Base-by-base conservation (phyloP, 176 grass and related monocot species). In the sorghum (Sorghum bicolor) region DNA sequence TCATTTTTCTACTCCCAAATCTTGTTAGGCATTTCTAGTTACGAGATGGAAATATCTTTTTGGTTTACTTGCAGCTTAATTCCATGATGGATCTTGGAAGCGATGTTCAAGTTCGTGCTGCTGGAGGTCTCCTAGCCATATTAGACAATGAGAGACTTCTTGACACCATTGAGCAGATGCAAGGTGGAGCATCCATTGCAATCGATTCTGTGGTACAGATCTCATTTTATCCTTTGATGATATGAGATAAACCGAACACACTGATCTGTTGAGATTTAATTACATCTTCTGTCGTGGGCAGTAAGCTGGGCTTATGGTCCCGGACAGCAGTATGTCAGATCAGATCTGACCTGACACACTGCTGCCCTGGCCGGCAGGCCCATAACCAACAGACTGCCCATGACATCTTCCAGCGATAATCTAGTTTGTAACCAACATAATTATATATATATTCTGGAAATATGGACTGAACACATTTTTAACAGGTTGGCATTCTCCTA, bases 41-140 rank as follows among this genome's bases (percentile, higher is more conserved):
- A 31, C 12, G n/a, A 10, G 36, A 66, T 63, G 25, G 68, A 63
- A 75, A 45, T 52, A 69, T 41, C 22, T 7, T 53, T 87, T 78
- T 43, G 26, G 48, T 48, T 85, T 88, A 32, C 32, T 70, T 92
- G 82, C 87, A 98, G 96, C 96, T 98, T 86, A 98, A 98, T 91
- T 98, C 96, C 68, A 98, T 95, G 96, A 95, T 98, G 86, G 96
- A 98, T 91, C 92, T 98, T 74, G 90, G 88, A 90, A 98, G 93
- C 57, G 96, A 98, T 78, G 87, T 98, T 79, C 92, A 98, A 90
- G 95, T 98, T 88, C 92, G 95, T 74, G 92, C 92, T 72, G 95
- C 84, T 88, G 95, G 95, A 77, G 95, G 95, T 78, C 95, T 98
- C 75, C 91, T 98, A 84, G 92, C 92, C 78, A 90, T 98, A 91